phyloP scores from a whole-genome alignment of 2,329 filamentous ascomycete species.

The Emergomyces pasteurianus region DNA sequence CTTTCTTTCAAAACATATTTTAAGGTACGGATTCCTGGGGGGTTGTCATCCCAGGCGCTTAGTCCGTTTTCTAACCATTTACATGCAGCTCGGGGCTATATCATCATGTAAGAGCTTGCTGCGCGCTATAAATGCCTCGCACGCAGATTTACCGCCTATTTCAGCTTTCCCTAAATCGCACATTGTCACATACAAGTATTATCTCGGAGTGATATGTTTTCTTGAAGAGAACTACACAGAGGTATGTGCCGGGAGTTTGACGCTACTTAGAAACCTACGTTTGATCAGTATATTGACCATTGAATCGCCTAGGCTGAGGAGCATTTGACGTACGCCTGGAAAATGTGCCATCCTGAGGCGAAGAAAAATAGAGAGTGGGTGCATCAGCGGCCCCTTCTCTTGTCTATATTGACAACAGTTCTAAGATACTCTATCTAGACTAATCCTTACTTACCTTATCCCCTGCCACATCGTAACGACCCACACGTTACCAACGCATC shows the following conservation, averaged over 20 bases:
- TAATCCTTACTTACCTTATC: conserved; percentile 89
- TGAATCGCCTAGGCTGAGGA: conserved; percentile 54
- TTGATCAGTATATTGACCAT: not conserved
- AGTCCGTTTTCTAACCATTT: conserved; percentile 6
- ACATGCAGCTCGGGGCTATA: conserved; percentile 52
- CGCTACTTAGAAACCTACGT: not conserved
- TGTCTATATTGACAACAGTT: not conserved
- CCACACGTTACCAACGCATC: conserved; percentile 65
- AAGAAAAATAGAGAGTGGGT: conserved; percentile 68
- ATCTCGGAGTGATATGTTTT: conserved; percentile 85
- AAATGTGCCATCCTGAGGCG: conserved; percentile 63
- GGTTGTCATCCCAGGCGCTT: not conserved
- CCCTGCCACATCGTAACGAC: conserved; percentile 83
- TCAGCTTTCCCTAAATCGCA: conserved; percentile 77
- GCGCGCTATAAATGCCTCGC: conserved; percentile 65
- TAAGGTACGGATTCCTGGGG: conserved; percentile 41
- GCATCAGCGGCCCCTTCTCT: not conserved
- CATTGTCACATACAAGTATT: conserved; percentile 92
- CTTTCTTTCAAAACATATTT: conserved; percentile 98
- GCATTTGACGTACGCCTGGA: conserved; percentile 67
- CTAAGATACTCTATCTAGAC: conserved; percentile 37
- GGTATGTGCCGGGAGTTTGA: conserved; percentile 34
- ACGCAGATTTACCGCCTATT: conserved; percentile 68
- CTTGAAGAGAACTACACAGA: conserved; percentile 84
- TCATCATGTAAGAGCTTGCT: conserved; percentile 59